These are phyloP conservation scores for Veloporphyrellus conicus DNA, from an alignment of 1,284 basidiomycete genomes.

Conservation along the genomic window DNA sequence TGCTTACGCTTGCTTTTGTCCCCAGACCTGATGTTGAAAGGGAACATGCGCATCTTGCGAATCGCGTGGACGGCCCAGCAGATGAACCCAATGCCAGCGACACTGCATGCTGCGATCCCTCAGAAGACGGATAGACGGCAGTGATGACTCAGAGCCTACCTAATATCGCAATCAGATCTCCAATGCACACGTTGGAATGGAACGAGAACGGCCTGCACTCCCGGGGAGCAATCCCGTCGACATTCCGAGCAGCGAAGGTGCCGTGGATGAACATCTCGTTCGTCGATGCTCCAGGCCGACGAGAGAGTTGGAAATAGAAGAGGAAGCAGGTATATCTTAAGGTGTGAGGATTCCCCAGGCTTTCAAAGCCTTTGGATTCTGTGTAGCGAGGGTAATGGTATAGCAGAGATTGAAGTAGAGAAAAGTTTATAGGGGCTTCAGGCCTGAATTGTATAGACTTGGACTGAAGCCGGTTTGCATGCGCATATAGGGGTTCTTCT, in stretches of 20 bases:
- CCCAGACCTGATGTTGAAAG: slow-evolving; percentile 7
- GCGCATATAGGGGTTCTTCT: no score
- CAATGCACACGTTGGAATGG: slow-evolving; percentile 16
- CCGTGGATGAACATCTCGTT: slow-evolving; percentile 7
- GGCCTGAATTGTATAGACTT: neutral
- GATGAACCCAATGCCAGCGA: slow-evolving; percentile 22
- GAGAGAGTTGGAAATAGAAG: neutral
- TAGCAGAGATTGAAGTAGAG: neutral
- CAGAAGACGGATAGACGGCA: neutral
- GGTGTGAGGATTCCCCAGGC: neutral
- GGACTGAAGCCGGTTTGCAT: no score
- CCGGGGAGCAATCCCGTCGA: neutral
- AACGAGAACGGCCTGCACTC: slow-evolving; percentile 14
- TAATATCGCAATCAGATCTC: slow-evolving; percentile 23
- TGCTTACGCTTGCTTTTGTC: slow-evolving; percentile 1
- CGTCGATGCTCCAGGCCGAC: neutral
- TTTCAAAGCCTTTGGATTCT: neutral
- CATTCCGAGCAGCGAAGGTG: neutral
- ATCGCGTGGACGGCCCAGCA: slow-evolving; percentile 21
- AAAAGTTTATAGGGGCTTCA: slow-evolving; percentile 3
- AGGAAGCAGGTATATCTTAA: neutral
- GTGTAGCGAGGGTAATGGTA: neutral
- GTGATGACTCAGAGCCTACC: slow-evolving; percentile 9
- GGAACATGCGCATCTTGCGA: slow-evolving; percentile 18
- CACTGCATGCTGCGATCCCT: slow-evolving; percentile 10